Conservation (phyloP, 2,329 filamentous ascomycete species). For the Colletotrichum karsti region DNA sequence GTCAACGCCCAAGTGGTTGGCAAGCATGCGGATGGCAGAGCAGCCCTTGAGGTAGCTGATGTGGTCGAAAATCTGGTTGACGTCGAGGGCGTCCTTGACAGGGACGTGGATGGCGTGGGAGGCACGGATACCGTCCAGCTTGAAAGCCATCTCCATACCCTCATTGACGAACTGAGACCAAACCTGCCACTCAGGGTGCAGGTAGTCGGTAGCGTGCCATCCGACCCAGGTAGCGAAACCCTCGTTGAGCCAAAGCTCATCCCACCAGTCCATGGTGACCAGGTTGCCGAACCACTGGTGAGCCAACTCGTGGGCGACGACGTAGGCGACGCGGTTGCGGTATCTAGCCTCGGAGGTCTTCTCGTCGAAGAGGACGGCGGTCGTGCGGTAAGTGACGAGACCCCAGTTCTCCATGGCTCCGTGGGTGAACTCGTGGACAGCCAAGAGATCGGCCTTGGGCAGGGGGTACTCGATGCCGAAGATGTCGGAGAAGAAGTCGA, state of each 20-base stretch:
- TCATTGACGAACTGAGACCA: conserved; percentile 98
- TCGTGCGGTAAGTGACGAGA: conserved; percentile 94
- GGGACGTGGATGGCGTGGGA: conserved; percentile 97
- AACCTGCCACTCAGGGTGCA: conserved; percentile 97
- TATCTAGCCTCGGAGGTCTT: conserved; percentile 89
- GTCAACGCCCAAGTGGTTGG: conserved; percentile 86
- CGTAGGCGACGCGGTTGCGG: conserved; percentile 94
- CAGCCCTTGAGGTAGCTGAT: conserved; percentile 98
- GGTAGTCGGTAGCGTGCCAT: conserved; percentile 89
- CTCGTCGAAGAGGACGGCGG: conserved; percentile 95
- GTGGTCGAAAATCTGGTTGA: conserved; percentile 97
- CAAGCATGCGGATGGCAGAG: conserved; percentile 96
- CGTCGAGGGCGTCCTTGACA: conserved; percentile 87
- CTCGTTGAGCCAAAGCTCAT: conserved; percentile 92
- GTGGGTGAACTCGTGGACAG: conserved; percentile 90
- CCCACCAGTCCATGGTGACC: conserved; percentile 98
- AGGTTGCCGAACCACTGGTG: conserved; percentile 97
- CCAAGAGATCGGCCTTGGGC: conserved; percentile 89
- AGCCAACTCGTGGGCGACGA: conserved; percentile 96
- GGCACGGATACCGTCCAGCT: conserved; percentile 87
- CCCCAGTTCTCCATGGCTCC: conserved; percentile 98
- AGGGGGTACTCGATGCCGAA: conserved; percentile 94
- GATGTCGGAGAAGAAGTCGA: conserved; percentile 96
- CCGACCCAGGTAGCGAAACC: conserved; percentile 99
- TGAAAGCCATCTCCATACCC: conserved; percentile 90